phyloP scores from a whole-genome alignment of 1,139 yeast genomes.

The Debaryomyces psychrophilus region DNA sequence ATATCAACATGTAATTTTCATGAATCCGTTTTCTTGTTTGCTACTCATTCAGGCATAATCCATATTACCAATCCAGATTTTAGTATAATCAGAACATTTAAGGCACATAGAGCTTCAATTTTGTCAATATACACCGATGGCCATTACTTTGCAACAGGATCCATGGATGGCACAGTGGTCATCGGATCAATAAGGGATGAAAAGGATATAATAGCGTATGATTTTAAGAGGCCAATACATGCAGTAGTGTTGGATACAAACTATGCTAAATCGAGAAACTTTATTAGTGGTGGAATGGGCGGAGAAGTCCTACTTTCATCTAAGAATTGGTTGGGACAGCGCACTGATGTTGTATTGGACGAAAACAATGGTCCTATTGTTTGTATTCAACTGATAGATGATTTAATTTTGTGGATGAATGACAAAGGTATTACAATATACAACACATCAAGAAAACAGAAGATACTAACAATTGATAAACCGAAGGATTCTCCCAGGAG shows the following conservation, averaged over 20 bases:
- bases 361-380: slow-evolving; percentile 74
- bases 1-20: slow-evolving; percentile 68
- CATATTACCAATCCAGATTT: slow-evolving; percentile 67
- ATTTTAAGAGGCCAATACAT: slow-evolving; percentile 87
- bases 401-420: slow-evolving; percentile 80
- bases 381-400: slow-evolving; percentile 60
- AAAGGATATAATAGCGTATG: slow-evolving; percentile 70
- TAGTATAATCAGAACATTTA: slow-evolving; percentile 64
- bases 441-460: slow-evolving; percentile 49
- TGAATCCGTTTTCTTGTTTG: slow-evolving; percentile 69
- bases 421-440: slow-evolving; percentile 73
- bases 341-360: slow-evolving; percentile 67
- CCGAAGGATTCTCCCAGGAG: slow-evolving; percentile 70
- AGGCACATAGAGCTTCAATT: slow-evolving; percentile 86
- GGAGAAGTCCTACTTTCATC: slow-evolving; percentile 79
- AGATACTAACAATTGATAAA: slow-evolving; percentile 54
- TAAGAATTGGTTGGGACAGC: slow-evolving; percentile 83
- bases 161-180: slow-evolving; percentile 91
- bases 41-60: slow-evolving; percentile 85
- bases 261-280: slow-evolving; percentile 61
- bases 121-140: slow-evolving; percentile 76
- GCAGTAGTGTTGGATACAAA: slow-evolving; percentile 79
- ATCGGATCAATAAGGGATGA: slow-evolving; percentile 70
- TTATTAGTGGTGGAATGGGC: slow-evolving; percentile 88
- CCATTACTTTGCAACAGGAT: slow-evolving; percentile 75